phyloP scores from a whole-genome alignment of 164 flowering plant species.

The Vitis rupestris region DNA sequence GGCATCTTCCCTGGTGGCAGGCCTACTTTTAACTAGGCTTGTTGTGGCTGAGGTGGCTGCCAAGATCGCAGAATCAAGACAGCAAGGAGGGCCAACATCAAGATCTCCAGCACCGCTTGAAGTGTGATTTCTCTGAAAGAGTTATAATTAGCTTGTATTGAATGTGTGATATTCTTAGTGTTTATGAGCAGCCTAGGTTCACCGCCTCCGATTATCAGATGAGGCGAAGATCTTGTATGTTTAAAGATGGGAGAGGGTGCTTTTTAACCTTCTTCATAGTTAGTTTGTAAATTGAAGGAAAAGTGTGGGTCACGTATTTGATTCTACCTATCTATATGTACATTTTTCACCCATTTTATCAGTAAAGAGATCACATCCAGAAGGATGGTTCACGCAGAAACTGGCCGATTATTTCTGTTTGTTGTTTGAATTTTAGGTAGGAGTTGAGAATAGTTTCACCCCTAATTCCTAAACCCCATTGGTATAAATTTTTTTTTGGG shows the following conservation, averaged over 20 bases:
- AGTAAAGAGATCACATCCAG: too few species aligned
- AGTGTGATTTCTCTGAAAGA: conserved; percentile 19
- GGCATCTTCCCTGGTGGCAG: conserved; percentile 65
- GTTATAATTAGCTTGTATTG: not conserved
- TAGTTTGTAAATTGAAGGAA: not conserved
- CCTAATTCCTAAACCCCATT: too few species aligned
- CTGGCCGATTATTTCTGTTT: too few species aligned
- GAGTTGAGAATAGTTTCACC: too few species aligned
- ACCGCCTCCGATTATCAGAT: conserved; percentile 5
- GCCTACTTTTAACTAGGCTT: conserved; percentile 58
- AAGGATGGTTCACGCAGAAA: too few species aligned
- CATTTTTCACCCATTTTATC: too few species aligned
- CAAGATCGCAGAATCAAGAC: conserved; percentile 42
- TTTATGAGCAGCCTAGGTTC: not conserved
- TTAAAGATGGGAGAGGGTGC: conserved; percentile 8
- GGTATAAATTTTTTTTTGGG: too few species aligned
- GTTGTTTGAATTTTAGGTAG: too few species aligned
- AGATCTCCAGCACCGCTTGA: conserved; percentile 14
- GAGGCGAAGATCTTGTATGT: too few species aligned
- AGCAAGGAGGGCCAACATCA: conserved; percentile 11
- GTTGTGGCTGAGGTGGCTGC: conserved; percentile 64
- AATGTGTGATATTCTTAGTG: not conserved
- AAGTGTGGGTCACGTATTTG: not conserved
- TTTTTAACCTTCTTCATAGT: conserved; percentile 10
- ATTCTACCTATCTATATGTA: too few species aligned